A percentile compares a stretch with the other conserved stretches of the same genome.
These are phyloP conservation scores for Pythium phragmiticola DNA, from an alignment of 352 stramenopile species.

Conservation along the genomic window DNA sequence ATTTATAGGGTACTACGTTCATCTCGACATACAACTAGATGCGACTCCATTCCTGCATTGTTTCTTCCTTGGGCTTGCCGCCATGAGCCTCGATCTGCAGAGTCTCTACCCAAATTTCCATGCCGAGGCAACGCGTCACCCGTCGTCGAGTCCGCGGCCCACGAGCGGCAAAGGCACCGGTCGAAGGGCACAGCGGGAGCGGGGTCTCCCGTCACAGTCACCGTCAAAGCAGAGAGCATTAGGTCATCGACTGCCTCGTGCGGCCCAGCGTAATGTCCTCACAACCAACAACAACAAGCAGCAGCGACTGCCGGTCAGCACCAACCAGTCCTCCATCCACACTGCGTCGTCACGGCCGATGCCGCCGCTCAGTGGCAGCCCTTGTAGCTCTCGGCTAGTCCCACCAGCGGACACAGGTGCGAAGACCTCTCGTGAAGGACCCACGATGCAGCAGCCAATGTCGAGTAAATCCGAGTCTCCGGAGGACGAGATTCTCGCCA, in stretches of 20 bases:
- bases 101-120: constrained; percentile 63
- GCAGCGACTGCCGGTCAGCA: not conserved
- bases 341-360: not conserved
- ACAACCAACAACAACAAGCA: not conserved
- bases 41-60: too few relatives aligned
- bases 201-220: not conserved
- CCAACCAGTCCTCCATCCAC: not conserved
- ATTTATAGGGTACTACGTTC: constrained; percentile 4
- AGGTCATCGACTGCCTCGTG: not conserved
- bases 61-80: not conserved
- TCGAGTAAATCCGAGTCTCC: not conserved
- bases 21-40: too few relatives aligned
- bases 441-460: not conserved
- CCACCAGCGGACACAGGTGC: not conserved
- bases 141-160: constrained; percentile 13
- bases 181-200: not conserved
- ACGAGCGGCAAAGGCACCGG: constrained; percentile 21
- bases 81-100: constrained; percentile 26
- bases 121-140: constrained; percentile 38
- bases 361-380: constrained; percentile 3
- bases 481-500: not conserved
- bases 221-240: not conserved
- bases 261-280: not conserved
- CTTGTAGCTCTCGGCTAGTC: not conserved
- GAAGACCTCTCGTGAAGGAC: not conserved